Base-by-base conservation (phyloP, 352 stramenopile genomes). In the Phytophthora capsici region DNA sequence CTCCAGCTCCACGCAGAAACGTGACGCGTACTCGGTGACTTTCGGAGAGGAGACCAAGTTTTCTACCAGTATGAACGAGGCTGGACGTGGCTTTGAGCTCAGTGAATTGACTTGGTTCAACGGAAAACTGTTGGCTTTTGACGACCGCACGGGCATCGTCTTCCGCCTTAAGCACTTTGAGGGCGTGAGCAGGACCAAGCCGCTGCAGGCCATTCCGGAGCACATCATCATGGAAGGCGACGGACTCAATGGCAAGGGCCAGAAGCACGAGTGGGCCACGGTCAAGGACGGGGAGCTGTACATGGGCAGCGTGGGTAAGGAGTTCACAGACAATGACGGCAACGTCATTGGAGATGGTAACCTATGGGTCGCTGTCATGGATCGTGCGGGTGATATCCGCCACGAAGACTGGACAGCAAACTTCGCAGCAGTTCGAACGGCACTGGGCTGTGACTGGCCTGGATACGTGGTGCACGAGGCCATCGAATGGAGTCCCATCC, bases 191-290 rank as follows among this genome's bases (percentile, higher is more conserved):
- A 61, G 26, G 17, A 68, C 66, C 0, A 93, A 95, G 66, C 69
- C 72, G 1, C 67, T 95, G n/a, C 71, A 95, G 57, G 91, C 93
- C 25, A 91, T 99, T 46, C 96, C 97, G 14, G 78, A 96, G 64
- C 95, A 98, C 69, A 98, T 99, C 51, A 80, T 99, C 50, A 99
- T 98, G 78, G 98, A 99, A 79, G 97, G 98, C 58, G 88, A 99
- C 55, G 98, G 97, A 6, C 72, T 97, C 25, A 94, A 93, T 12
- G 90, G 96, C 51, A 99, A 99, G 81, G 97, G 97, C 14, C 98
- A 99, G 88, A 99, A 99, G 74, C 97, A 96, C 78, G 98, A 99
- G 81, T 99, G 98, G 98, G 93, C 96, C 4, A 99, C 97, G 0
- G 95, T 99, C 57, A 99, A 99, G 77, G 94, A 99, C 77, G 95